Base-by-base conservation (phyloP, 768 basidiomycete species). In the Macrolepiota dolichaula region DNA sequence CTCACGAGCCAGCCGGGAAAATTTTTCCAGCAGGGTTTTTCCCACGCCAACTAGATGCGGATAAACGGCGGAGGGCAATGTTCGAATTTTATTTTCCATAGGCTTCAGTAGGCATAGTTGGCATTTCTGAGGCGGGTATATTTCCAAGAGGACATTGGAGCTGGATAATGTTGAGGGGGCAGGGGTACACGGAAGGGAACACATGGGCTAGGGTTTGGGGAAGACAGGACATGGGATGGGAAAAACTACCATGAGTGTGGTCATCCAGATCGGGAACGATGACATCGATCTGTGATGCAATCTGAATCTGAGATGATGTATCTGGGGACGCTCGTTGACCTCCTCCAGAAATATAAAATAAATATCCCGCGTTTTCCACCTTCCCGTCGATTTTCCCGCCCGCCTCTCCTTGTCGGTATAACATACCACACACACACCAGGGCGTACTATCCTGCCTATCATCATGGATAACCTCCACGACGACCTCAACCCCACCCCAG, bases 361-460 rank as follows among this genome's bases (percentile, higher is more conserved):
- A 57, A 57, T 49, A 37, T 57, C 37, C 24, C 44, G 25, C 51
- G 27, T 27, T 52, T 59, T 42, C 25, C 38, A 29, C 22, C 47
- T 57, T 15, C 57, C 47, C 47, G 57, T 24, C 50, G 50, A 57
- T 57, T 59, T 52, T 53, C 58, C 58, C 58, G 58, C 58, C 58
- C 29, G 25, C 32, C 27, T 51, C 22, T 15, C 19, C 44, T n/a
- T 35, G 52, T 24, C 52, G 44, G 29, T 51, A 57, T 57, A 57
- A 57, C 24, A 57, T 47, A 47, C 55, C 40, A 15, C 19, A 25
- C 55, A 49, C 47, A 49, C 25, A 19, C 24, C 47, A 47, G 35
- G 42, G 29, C 32, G 19, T 2, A 32, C 7, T 1, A 6, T 57
- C 19, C 13, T 44, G 11, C 27, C 55, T 57, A 25, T 29, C 17